phyloP scores from a whole-genome alignment of 139 green algal species.

The Ulvella scutata region DNA sequence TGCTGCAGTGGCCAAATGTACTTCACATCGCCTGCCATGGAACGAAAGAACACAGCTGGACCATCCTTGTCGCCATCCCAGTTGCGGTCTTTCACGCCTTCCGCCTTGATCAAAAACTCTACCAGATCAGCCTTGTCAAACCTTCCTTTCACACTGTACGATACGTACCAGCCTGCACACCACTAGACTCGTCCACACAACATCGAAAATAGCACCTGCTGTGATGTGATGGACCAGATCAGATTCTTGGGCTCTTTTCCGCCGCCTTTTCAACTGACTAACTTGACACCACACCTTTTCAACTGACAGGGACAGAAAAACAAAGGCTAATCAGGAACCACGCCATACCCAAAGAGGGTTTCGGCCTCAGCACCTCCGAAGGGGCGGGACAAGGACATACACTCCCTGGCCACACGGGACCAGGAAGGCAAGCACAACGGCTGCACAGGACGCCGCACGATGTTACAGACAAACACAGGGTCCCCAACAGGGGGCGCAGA shows the following conservation, averaged over 20 bases:
- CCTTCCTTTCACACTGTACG: constrained; percentile 6
- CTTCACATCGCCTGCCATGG: constrained; percentile 45
- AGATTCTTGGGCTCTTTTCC: background rate
- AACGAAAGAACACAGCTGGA: constrained; percentile 37
- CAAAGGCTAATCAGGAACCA: too few relatives aligned
- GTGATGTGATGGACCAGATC: background rate
- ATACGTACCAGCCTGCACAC: constrained; percentile 3
- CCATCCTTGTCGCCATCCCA: constrained; percentile 24
- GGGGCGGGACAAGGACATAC: too few relatives aligned
- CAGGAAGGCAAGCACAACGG: too few relatives aligned
- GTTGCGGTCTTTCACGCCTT: constrained; percentile 15
- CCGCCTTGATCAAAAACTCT: constrained; percentile 31
- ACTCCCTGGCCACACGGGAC: too few relatives aligned
- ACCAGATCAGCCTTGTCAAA: constrained; percentile 27
- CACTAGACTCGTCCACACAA: too few relatives aligned
- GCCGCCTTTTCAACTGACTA: background rate
- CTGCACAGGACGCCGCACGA: too few relatives aligned
- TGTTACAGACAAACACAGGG: too few relatives aligned
- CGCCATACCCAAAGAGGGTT: too few relatives aligned
- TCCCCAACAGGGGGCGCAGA: background rate
- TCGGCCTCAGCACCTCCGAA: too few relatives aligned
- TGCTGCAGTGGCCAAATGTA: constrained; percentile 67
- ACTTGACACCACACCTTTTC: background rate
- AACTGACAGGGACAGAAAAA: constrained; percentile 2
- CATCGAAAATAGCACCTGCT: background rate